These are phyloP conservation scores for Moringa oleifera DNA, from an alignment of 345 rosid genomes.

Conservation along the genomic window DNA sequence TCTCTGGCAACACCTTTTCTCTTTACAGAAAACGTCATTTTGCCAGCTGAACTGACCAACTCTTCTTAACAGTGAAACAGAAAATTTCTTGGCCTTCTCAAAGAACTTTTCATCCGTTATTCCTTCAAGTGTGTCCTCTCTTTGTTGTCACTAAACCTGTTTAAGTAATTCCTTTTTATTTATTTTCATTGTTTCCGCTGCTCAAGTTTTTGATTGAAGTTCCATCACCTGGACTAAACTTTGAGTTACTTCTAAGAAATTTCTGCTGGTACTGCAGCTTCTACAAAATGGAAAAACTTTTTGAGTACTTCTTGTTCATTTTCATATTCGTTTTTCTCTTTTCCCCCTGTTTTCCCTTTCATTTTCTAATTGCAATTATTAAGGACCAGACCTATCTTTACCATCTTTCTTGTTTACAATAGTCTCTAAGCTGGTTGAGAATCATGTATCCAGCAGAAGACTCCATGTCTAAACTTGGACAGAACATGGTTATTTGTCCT, in stretches of 20 bases:
- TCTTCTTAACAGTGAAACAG: conserved; percentile 24
- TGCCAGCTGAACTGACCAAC: conserved; percentile 4
- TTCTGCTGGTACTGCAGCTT: no score
- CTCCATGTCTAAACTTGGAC: no score
- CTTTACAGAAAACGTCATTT: conserved; percentile 12
- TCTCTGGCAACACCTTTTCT: conserved; percentile 48
- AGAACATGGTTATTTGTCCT: no score
- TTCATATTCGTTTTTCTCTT: no score
- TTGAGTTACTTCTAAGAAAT: neutral
- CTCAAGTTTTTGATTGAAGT: conserved; percentile 7
- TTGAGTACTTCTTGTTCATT: no score
- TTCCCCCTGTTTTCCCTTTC: no score
- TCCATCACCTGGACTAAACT: neutral
- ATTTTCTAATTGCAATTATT: no score
- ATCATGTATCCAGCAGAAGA: no score
- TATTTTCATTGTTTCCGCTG: conserved; percentile 27
- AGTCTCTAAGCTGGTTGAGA: no score
- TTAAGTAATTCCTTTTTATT: conserved; percentile 14
- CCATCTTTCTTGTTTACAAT: no score
- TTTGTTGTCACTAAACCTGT: conserved; percentile 54
- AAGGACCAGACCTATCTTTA: no score
- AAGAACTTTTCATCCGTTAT: conserved; percentile 22
- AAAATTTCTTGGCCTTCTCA: conserved; percentile 12
- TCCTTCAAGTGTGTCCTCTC: conserved; percentile 23
- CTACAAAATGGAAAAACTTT: no score